A percentile compares a stretch with the other conserved stretches of the same genome.
Conservation (phyloP, 2,329 filamentous ascomycete species). For the Alternaria triticimaculans region DNA sequence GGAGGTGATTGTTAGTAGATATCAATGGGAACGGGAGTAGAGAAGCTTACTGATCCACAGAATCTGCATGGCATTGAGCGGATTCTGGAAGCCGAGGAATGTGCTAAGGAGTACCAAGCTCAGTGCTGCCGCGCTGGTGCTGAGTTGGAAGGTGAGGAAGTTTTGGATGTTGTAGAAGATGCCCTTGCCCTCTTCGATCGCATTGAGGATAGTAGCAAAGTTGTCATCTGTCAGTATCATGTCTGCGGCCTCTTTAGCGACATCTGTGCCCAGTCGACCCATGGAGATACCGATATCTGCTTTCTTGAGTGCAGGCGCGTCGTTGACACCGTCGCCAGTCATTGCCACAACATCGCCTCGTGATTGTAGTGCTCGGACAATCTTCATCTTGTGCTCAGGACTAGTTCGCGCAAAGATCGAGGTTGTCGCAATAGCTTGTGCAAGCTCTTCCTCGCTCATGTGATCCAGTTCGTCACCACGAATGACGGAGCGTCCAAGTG, state of each 20-base stretch:
- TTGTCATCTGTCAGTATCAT: conserved; percentile 92
- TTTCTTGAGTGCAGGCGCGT: conserved; percentile 94
- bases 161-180: conserved; percentile 99
- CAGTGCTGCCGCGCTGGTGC: conserved; percentile 92
- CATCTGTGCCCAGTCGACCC: conserved; percentile 93
- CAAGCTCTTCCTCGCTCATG: conserved; percentile 86
- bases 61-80: conserved; percentile 99
- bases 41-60: conserved; percentile 91
- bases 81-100: conserved; percentile 90
- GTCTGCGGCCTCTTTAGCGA: conserved; percentile 94
- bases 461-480: conserved; percentile 90
- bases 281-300: conserved; percentile 98
- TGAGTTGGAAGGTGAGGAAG: conserved; percentile 97
- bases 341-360: conserved; percentile 97
- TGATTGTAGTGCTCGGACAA: conserved; percentile 87
- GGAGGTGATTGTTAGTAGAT: conserved; percentile 23
- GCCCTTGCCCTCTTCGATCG: conserved; percentile 98
- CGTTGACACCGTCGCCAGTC: conserved; percentile 98
- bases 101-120: conserved; percentile 92
- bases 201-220: conserved; percentile 88
- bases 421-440: conserved; percentile 83
- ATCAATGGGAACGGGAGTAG: background rate
- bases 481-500: conserved; percentile 73
- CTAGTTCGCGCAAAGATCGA: conserved; percentile 96
- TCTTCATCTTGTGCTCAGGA: conserved; percentile 98